phyloP scores from a whole-genome alignment of 495 filamentous ascomycete species.

The Neurospora intermedia region DNA sequence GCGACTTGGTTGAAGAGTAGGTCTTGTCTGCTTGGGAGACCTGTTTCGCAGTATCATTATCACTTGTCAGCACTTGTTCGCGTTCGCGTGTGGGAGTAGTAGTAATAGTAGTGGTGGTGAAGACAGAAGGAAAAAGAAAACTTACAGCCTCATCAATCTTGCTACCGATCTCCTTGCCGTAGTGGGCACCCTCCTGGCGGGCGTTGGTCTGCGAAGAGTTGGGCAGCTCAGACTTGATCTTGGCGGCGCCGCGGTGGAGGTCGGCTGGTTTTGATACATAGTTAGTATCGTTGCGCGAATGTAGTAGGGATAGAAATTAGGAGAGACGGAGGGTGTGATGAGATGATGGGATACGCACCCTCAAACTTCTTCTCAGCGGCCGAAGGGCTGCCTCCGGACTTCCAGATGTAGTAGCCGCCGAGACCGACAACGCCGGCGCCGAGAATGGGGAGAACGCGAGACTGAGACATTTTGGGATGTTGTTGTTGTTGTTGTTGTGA shows the following conservation, averaged over 20 bases:
- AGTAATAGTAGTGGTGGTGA: neutral
- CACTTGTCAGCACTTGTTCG: neutral
- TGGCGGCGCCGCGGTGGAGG: slow-evolving; percentile 49
- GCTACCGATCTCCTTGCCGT: slow-evolving; percentile 34
- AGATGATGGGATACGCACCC: slow-evolving; percentile 40
- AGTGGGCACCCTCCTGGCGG: slow-evolving; percentile 29
- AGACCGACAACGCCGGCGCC: slow-evolving; percentile 55
- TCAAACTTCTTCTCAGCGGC: slow-evolving; percentile 73
- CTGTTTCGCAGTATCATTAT: slow-evolving; percentile 33
- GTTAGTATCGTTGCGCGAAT: neutral
- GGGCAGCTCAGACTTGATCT: slow-evolving; percentile 51
- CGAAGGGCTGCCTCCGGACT: slow-evolving; percentile 71
- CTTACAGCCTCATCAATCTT: slow-evolving; percentile 37
- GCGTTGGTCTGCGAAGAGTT: slow-evolving; percentile 23
- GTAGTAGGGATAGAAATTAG: neutral
- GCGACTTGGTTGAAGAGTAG: slow-evolving; percentile 40
- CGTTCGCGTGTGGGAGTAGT: neutral
- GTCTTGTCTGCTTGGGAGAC: slow-evolving; percentile 49
- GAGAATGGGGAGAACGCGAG: slow-evolving; percentile 43
- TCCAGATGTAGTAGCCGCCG: slow-evolving; percentile 85
- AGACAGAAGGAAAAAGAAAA: neutral
- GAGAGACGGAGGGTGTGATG: neutral
- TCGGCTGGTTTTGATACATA: slow-evolving; percentile 37
- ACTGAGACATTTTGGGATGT: slow-evolving; percentile 39
- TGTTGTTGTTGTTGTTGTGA: slow-evolving; percentile 21